Percentiles rank a stretch among this genome's conserved stretches.
Conservation (phyloP, 208 protist species). For the Perkinsela sp. region DNA sequence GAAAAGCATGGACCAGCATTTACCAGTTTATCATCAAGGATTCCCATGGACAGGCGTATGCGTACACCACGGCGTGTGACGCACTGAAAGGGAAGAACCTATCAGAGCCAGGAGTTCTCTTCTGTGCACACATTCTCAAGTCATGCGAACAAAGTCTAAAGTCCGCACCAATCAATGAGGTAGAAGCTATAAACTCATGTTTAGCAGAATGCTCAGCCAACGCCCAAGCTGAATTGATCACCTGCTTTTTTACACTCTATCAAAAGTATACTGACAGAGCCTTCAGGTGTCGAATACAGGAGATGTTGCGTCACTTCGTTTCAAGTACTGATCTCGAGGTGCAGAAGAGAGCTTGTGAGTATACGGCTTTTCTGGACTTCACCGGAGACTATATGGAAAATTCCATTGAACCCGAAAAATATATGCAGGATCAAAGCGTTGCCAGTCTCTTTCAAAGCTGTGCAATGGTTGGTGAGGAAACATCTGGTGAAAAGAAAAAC, state of each 20-base stretch:
- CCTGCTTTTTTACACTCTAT: not conserved
- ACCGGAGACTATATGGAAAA: too few species aligned
- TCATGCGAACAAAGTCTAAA: not conserved
- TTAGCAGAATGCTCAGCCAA: not conserved
- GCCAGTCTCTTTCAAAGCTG: too few species aligned
- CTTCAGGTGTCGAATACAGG: too few species aligned
- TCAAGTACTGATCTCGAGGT: too few species aligned
- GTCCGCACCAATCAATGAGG: not conserved
- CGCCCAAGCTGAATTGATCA: not conserved
- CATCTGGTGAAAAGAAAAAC: too few species aligned
- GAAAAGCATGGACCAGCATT: not conserved
- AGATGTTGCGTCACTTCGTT: too few species aligned
- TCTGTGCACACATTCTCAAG: not conserved
- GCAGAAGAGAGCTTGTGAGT: too few species aligned
- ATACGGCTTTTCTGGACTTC: too few species aligned
- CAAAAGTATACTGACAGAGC: too few species aligned
- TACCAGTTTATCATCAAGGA: not conserved
- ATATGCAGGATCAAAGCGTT: too few species aligned
- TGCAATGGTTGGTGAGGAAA: too few species aligned
- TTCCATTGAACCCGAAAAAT: too few species aligned
- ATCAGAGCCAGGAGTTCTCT: not conserved
- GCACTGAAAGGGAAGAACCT: not conserved
- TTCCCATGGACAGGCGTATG: not conserved
- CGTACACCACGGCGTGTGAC: not conserved
- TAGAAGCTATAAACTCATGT: not conserved